Conservation (phyloP, 176 grass and related monocot species). For the Calamus simplicifolius region DNA sequence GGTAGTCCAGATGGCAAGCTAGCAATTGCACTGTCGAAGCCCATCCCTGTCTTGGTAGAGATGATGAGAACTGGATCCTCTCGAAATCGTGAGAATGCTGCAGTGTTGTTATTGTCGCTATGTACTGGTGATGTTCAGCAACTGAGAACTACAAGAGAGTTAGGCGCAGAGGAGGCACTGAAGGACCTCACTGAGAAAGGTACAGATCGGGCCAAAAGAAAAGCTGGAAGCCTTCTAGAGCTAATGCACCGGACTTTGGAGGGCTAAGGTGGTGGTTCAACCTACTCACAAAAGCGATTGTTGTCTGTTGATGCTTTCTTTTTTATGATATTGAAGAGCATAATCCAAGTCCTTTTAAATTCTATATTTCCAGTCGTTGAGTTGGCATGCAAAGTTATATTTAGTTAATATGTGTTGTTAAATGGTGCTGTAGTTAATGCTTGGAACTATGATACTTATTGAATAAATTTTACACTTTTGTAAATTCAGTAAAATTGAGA, state of each 20-base stretch:
- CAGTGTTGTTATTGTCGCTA: slow-evolving; percentile 58
- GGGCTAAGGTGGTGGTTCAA: neutral
- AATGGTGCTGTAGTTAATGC: too few species aligned
- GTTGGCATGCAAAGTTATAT: too few species aligned
- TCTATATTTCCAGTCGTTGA: too few species aligned
- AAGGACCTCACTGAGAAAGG: slow-evolving; percentile 68
- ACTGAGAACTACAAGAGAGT: slow-evolving; percentile 35
- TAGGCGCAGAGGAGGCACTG: slow-evolving; percentile 57
- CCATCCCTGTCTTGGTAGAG: slow-evolving; percentile 50
- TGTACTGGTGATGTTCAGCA: slow-evolving; percentile 52
- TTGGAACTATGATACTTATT: too few species aligned
- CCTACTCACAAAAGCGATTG: neutral
- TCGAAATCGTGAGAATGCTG: slow-evolving; percentile 70
- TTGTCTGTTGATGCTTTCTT: too few species aligned
- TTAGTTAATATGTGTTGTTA: too few species aligned
- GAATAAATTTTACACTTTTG: too few species aligned
- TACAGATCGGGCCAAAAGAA: slow-evolving; percentile 89
- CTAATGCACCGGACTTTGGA: slow-evolving; percentile 51
- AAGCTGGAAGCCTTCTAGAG: slow-evolving; percentile 67
- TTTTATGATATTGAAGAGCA: too few species aligned
- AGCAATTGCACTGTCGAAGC: slow-evolving; percentile 38
- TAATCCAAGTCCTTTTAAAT: too few species aligned
- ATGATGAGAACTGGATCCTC: slow-evolving; percentile 65
- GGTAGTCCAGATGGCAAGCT: slow-evolving; percentile 61
- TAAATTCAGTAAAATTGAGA: too few species aligned